phyloP scores from a whole-genome alignment of 2,329 filamentous ascomycete genomes.

The Magnaporthales sp. region DNA sequence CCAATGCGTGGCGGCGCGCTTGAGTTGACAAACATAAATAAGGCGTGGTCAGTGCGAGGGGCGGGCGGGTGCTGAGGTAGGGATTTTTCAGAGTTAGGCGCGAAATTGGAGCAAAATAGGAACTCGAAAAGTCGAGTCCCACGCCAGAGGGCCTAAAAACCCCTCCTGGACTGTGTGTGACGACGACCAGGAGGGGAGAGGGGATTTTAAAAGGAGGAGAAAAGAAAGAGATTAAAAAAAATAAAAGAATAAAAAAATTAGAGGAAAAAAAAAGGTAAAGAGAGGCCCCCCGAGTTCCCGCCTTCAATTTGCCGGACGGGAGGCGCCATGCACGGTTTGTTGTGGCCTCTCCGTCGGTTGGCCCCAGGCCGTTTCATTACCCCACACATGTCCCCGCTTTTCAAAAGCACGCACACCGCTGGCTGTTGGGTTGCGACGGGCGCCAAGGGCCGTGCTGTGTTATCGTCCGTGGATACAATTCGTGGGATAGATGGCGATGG shows the following conservation, averaged over 20 bases:
- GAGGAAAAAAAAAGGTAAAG: not conserved
- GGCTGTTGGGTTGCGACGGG: not conserved
- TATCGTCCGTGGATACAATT: not conserved
- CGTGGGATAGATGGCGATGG: not conserved
- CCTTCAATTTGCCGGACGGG: not conserved
- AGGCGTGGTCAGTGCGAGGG: not conserved
- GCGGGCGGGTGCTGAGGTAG: not conserved
- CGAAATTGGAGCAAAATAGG: not conserved
- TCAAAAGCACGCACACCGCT: not conserved
- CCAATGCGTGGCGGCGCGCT: not conserved
- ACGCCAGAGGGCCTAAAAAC: not conserved
- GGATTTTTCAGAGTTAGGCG: not conserved
- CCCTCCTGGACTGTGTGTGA: not conserved
- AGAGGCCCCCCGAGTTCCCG: not conserved
- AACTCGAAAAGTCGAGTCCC: not conserved
- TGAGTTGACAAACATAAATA: not conserved
- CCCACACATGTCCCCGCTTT: not conserved
- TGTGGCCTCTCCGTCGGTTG: not conserved
- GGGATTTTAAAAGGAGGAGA: not conserved
- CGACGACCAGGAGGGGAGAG: not conserved
- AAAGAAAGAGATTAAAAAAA: not conserved
- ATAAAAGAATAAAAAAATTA: not conserved
- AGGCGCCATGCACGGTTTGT: not conserved
- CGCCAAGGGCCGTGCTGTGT: not conserved
- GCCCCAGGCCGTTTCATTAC: not conserved